Conservation (phyloP, 352 stramenopile species). For the Pythium grandisporangium region DNA sequence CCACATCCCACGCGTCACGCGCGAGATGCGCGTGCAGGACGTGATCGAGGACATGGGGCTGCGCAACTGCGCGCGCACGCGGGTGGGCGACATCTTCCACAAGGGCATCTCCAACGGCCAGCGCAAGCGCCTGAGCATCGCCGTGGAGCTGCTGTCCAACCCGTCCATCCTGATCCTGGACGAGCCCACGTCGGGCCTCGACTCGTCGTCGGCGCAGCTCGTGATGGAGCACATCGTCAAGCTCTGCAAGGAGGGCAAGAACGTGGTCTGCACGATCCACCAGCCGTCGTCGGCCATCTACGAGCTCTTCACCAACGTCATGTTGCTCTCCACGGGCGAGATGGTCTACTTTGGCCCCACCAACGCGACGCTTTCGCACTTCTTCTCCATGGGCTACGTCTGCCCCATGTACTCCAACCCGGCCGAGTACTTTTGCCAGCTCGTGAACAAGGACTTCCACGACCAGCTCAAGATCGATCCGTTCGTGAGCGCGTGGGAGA, state of each 20-base stretch:
- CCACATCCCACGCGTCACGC: constrained; percentile 25
- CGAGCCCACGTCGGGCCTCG: constrained; percentile 89
- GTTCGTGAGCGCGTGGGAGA: constrained; percentile 21
- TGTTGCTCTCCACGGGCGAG: constrained; percentile 58
- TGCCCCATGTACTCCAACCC: constrained; percentile 64
- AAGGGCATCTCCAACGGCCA: constrained; percentile 85
- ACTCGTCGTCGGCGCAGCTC: constrained; percentile 80
- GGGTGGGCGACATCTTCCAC: constrained; percentile 78
- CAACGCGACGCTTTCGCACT: constrained; percentile 31
- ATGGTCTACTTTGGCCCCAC: constrained; percentile 86
- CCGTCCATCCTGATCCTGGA: constrained; percentile 94
- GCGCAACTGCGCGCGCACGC: constrained; percentile 34
- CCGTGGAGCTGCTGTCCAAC: constrained; percentile 89
- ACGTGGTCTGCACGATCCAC: constrained; percentile 78
- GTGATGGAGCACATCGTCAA: constrained; percentile 77
- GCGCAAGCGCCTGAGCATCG: constrained; percentile 89
- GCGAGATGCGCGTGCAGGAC: constrained; percentile 43
- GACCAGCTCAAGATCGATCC: constrained; percentile 19
- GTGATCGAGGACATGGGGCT: constrained; percentile 70
- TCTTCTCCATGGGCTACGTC: constrained; percentile 33
- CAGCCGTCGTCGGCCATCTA: constrained; percentile 75
- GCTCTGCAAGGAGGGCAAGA: constrained; percentile 45
- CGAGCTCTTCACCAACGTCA: constrained; percentile 57
- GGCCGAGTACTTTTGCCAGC: constrained; percentile 52
- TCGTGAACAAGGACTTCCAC: constrained; percentile 57